Evolutionary conservation across 2,329 filamentous ascomycete genomes (phyloP), one percentile per base, ranked within the genome.

Genomic region (Penicillium griseofulvum): DNA sequence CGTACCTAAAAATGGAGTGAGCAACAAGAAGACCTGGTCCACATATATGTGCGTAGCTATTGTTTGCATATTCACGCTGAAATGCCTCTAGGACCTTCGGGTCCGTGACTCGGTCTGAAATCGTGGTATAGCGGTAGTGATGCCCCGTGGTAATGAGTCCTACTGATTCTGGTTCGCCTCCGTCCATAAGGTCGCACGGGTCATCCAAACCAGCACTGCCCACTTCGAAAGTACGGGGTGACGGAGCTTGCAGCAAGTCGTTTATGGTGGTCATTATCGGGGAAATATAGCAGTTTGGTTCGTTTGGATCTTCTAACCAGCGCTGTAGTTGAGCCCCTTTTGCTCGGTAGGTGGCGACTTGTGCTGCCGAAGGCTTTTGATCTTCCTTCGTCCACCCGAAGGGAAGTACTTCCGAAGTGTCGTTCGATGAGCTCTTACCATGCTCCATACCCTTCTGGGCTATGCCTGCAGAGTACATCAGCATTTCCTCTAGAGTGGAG

Each of bases 301-400:
- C 43, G 14, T 47, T 39, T 6, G 50, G 43, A 9, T 48, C 16
- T 17, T 29, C 43, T 33, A 52, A 9, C 50, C 50, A 52, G 14
- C 16, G 19, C 16, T 28, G 5, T 17, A 33, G 12, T 52, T 28
- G 28, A 52, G 50, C 50, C 41, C 50, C 50, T 17, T 9, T 33
- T 14, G 1, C 1, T 42, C 17, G 28, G 19, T 17, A 49, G 10
- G 1, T 4, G 6, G n/a, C 6, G n/a, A 41, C 1, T 29, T 5
- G 2, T 7, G 1, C 4, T 2, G 8, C 12, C 4, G 8, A 12
- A 34, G 29, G 44, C 7, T 1, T 8, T 17, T 19, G 2, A 19
- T 19, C 10, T 9, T 9, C 2, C 26, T 22, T 22, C 3, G 22
- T 22, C 22, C 2, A 22, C 22, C 22, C 22, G 3, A 22, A 22